Percentiles rank a stretch among this genome's conserved stretches.
Evolutionary conservation across 495 filamentous ascomycete species (phyloP).

Genomic region (Tuber magnatum): DNA sequence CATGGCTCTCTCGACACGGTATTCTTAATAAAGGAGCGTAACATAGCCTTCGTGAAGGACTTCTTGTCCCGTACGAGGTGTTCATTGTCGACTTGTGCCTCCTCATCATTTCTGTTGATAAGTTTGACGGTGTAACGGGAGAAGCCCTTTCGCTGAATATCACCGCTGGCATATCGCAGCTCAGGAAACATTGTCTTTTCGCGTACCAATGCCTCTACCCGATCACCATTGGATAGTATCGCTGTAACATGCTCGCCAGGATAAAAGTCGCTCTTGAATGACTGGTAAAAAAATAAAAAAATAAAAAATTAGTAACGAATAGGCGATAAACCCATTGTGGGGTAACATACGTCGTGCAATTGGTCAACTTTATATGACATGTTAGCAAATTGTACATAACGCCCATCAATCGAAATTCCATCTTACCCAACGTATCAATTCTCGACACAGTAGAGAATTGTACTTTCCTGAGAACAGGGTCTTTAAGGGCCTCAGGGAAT

Average conservation of each 20-base stretch:
- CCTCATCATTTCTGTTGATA: slow-evolving; percentile 59
- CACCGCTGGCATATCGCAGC: slow-evolving; percentile 44
- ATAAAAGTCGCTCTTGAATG: slow-evolving; percentile 90
- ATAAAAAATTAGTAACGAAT: neutral
- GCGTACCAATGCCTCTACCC: slow-evolving; percentile 67
- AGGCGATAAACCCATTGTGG: slow-evolving; percentile 5
- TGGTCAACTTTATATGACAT: slow-evolving; percentile 51
- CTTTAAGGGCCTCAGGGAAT: slow-evolving; percentile 86
- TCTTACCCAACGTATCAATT: slow-evolving; percentile 78
- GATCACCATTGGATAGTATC: slow-evolving; percentile 59
- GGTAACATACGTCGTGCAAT: slow-evolving; percentile 54
- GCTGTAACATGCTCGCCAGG: slow-evolving; percentile 82
- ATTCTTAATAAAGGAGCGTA: slow-evolving; percentile 91
- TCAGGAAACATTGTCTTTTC: slow-evolving; percentile 77
- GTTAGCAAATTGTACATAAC: slow-evolving; percentile 17
- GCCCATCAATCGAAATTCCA: slow-evolving; percentile 7
- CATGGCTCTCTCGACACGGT: slow-evolving; percentile 84
- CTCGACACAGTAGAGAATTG: slow-evolving; percentile 87
- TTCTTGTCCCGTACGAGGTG: slow-evolving; percentile 83
- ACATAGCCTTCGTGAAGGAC: slow-evolving; percentile 88
- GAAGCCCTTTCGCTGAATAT: slow-evolving; percentile 49
- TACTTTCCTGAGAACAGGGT: slow-evolving; percentile 77
- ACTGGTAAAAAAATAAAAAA: slow-evolving; percentile 50
- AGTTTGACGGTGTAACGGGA: slow-evolving; percentile 75
- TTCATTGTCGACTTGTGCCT: slow-evolving; percentile 69